phyloP scores from a whole-genome alignment of 78 protist species.

The Isochrysis galbana region DNA sequence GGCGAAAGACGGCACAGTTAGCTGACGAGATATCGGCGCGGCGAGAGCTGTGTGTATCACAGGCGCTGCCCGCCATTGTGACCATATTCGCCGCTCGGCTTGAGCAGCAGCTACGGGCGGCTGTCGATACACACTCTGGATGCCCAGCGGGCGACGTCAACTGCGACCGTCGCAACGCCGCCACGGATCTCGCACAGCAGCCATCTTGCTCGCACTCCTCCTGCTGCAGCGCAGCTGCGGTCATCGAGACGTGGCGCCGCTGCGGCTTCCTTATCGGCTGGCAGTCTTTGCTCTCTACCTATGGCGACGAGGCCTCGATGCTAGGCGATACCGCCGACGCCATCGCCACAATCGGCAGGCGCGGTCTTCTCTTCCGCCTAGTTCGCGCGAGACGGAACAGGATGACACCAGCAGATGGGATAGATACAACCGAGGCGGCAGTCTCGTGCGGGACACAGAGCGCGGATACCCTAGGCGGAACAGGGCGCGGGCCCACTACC shows the following conservation, averaged over 20 bases:
- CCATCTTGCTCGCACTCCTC: background rate
- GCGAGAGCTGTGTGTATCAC: background rate
- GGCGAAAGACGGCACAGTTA: background rate
- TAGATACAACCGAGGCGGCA: background rate
- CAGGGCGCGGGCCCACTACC: no score
- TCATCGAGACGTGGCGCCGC: background rate
- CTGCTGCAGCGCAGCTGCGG: background rate
- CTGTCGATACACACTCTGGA: background rate
- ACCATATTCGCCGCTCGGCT: background rate
- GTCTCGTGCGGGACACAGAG: no score
- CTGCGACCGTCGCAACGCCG: background rate
- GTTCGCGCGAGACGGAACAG: no score
- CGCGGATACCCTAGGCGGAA: no score
- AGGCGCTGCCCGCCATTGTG: background rate
- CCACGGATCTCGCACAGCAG: background rate
- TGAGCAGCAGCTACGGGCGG: no score
- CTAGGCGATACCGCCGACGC: background rate
- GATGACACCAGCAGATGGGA: no score
- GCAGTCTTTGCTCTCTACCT: constrained; percentile 1
- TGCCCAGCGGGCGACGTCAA: background rate
- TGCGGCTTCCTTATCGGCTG: background rate
- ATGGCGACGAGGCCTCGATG: background rate
- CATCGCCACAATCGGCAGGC: background rate
- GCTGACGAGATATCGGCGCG: background rate
- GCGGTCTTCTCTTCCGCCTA: background rate